phyloP scores from a whole-genome alignment of 495 filamentous ascomycete species.

The Aspergillus kassunensis region DNA sequence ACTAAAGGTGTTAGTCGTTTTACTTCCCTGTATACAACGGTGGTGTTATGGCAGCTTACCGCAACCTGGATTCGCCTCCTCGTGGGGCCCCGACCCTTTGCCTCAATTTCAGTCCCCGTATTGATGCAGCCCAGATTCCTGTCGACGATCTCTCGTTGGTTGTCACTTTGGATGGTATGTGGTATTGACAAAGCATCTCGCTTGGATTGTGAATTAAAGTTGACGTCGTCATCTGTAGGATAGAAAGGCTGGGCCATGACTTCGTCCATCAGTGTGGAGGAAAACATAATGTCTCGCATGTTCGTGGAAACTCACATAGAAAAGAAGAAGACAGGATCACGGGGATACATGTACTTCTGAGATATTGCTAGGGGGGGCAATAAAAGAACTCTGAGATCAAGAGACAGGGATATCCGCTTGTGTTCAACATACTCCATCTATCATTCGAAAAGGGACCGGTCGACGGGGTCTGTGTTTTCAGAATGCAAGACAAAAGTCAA shows the following conservation, averaged over 20 bases:
- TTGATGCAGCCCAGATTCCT: conserved; percentile 18
- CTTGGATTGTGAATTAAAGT: conserved; percentile 22
- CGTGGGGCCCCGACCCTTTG: conserved; percentile 32
- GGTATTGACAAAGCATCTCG: conserved; percentile 24
- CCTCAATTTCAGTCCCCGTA: conserved; percentile 25
- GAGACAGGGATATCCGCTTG: conserved; percentile 15
- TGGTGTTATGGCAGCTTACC: conserved; percentile 41
- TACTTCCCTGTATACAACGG: conserved; percentile 4
- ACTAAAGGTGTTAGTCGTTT: conserved; percentile 50
- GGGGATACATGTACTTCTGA: conserved; percentile 13
- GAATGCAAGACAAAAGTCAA: conserved; percentile 25
- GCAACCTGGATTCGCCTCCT: conserved; percentile 62
- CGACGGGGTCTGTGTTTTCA: conserved; percentile 21
- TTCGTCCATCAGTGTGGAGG: conserved; percentile 19
- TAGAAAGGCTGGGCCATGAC: conserved; percentile 36
- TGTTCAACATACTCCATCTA: conserved; percentile 13
- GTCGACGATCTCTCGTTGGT: conserved; percentile 25
- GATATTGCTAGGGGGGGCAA: conserved; percentile 7
- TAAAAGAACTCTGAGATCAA: conserved; percentile 15
- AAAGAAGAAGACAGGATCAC: conserved; percentile 11
- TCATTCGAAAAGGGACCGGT: conserved; percentile 21
- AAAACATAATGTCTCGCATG: conserved; percentile 18
- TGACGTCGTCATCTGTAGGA: conserved; percentile 23
- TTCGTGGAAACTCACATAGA: conserved; percentile 20
- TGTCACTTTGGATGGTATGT: conserved; percentile 24